phyloP scores from a whole-genome alignment of 169 alveolate species.

The Cryptosporidium andersoni region DNA sequence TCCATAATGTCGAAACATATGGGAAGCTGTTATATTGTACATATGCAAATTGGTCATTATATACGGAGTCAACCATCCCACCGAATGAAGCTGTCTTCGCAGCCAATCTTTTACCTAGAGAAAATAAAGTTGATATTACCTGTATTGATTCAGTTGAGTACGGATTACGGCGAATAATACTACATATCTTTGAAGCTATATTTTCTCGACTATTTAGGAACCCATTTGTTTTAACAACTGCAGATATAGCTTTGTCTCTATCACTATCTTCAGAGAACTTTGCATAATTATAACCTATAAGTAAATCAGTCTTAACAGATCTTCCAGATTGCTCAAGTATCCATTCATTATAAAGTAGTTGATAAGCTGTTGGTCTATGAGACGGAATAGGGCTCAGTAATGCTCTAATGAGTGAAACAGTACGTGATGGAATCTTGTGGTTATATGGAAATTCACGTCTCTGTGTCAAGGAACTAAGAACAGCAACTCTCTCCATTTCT shows the following conservation, averaged over 20 bases:
- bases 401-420: slow-evolving; percentile 19
- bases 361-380: slow-evolving; percentile 64
- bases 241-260: background rate
- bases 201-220: slow-evolving; percentile 3
- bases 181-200: slow-evolving; percentile 36
- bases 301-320: background rate
- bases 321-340: slow-evolving; percentile 20
- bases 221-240: background rate
- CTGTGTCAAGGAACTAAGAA: slow-evolving; percentile 41
- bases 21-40: slow-evolving; percentile 12
- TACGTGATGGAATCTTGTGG: slow-evolving; percentile 39
- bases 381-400: slow-evolving; percentile 41
- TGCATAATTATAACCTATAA: background rate
- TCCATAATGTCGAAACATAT: background rate
- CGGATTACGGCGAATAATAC: slow-evolving; percentile 45
- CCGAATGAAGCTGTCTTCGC: background rate
- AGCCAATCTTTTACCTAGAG: slow-evolving; percentile 34
- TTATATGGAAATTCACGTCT: slow-evolving; percentile 16
- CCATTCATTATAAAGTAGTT: slow-evolving; percentile 69
- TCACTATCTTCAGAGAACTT: background rate
- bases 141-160: slow-evolving; percentile 34
- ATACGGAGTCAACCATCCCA: no score
- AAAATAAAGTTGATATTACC: slow-evolving; percentile 32
- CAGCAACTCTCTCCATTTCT: slow-evolving; percentile 79
- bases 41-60: slow-evolving; percentile 19